These are phyloP conservation scores for Pichia insulana DNA, from an alignment of 805 yeast genomes.

Conservation along the genomic window DNA sequence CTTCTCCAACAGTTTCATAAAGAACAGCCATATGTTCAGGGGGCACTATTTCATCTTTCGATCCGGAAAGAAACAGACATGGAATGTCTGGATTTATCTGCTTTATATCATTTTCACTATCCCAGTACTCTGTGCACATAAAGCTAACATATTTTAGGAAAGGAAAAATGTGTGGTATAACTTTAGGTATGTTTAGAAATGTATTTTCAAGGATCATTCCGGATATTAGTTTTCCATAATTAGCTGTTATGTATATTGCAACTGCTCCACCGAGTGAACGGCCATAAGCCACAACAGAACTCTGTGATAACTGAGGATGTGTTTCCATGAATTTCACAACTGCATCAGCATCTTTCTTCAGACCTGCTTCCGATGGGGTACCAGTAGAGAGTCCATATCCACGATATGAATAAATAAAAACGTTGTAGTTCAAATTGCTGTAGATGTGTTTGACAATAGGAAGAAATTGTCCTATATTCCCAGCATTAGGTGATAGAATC, in stretches of 20 bases:
- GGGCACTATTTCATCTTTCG: conserved; percentile 84
- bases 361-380: conserved; percentile 62
- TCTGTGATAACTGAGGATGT: conserved; percentile 43
- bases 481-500: conserved; percentile 74
- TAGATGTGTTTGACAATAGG: conserved; percentile 72
- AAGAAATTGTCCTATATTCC: conserved; percentile 85
- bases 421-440: conserved; percentile 57
- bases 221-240: conserved; percentile 33
- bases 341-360: conserved; percentile 74
- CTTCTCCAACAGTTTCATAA: conserved; percentile 20
- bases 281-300: conserved; percentile 67
- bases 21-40: conserved; percentile 68
- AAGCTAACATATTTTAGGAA: conserved; percentile 35
- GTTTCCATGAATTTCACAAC: conserved; percentile 49
- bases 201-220: conserved; percentile 83
- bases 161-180: conserved; percentile 71
- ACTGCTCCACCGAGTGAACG: conserved; percentile 95
- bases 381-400: conserved; percentile 88
- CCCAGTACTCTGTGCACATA: conserved; percentile 78
- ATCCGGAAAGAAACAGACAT: conserved; percentile 62
- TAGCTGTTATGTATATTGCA: conserved; percentile 70
- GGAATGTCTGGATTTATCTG: conserved; percentile 49
- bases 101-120: conserved; percentile 54
- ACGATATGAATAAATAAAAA: conserved; percentile 77
- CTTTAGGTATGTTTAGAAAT: conserved; percentile 63